Percentiles rank a stretch among this genome's conserved stretches.
phyloP scores from a whole-genome alignment of 1,284 basidiomycete genomes.

The Calocybe gambosa region DNA sequence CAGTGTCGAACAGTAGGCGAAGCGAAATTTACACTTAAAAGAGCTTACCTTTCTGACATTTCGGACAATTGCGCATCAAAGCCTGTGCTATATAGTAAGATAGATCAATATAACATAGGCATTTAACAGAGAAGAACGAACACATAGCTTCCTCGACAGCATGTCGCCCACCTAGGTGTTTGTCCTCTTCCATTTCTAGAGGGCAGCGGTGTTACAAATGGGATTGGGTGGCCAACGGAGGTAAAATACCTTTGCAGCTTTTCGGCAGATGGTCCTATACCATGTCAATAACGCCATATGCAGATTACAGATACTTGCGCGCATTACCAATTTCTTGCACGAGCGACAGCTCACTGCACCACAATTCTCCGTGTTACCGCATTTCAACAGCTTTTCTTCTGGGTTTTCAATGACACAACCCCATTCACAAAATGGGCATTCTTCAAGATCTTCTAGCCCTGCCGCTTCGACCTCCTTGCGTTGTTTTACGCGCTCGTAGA shows the following conservation, averaged over 20 bases:
- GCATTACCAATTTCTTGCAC: conserved; percentile 67
- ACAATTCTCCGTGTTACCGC: conserved; percentile 66
- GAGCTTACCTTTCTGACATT: conserved; percentile 59
- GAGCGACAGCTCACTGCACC: conserved; percentile 66
- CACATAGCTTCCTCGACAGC: conserved; percentile 87
- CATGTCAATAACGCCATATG: conserved; percentile 1
- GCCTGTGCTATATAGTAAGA: conserved; percentile 50
- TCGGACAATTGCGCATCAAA: conserved; percentile 80
- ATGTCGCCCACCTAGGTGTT: conserved; percentile 67
- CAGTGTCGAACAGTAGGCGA: background rate
- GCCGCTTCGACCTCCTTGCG: conserved; percentile 74
- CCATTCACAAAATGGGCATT: conserved; percentile 85
- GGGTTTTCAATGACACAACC: conserved; percentile 75
- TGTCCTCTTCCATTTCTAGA: conserved; percentile 66
- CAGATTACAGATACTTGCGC: background rate
- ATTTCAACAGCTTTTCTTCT: conserved; percentile 74
- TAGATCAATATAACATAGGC: background rate
- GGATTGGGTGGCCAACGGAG: background rate
- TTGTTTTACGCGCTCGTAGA: conserved; percentile 75
- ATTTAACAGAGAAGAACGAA: conserved; percentile 25
- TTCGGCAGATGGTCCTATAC: conserved; percentile 78
- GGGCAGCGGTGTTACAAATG: conserved; percentile 2
- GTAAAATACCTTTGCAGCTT: conserved; percentile 64
- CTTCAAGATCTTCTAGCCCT: conserved; percentile 67
- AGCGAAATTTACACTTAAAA: background rate